Conservation (phyloP, 768 basidiomycete species). For the Tricholoma furcatifolium region DNA sequence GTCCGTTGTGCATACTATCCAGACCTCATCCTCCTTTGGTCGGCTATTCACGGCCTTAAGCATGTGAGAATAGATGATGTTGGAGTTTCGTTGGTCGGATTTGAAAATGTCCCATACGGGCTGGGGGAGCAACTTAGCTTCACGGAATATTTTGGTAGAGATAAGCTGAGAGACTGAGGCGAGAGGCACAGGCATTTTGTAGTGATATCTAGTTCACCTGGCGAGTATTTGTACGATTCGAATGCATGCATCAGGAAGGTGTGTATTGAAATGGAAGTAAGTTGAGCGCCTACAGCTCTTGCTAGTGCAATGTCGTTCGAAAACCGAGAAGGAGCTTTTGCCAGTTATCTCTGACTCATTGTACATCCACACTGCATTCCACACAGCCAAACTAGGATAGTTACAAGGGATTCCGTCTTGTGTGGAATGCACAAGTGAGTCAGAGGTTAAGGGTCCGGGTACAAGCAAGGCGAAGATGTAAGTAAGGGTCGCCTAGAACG, state of each 20-base stretch:
- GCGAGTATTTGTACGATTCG: background rate
- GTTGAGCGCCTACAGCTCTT: conserved; percentile 5
- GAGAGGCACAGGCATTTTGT: conserved; percentile 5
- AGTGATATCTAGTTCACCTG: background rate
- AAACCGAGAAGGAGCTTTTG: background rate
- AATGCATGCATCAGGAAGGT: conserved; percentile 2
- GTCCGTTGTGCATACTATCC: conserved; percentile 37
- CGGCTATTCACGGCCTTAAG: conserved; percentile 7
- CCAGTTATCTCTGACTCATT: background rate
- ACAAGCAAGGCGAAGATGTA: too few relatives aligned
- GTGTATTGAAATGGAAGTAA: background rate
- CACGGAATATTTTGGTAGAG: conserved; percentile 14
- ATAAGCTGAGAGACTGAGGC: too few relatives aligned
- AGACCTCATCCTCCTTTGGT: conserved; percentile 12
- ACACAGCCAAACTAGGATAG: conserved; percentile 1
- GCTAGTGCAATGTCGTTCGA: background rate
- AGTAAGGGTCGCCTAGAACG: too few relatives aligned
- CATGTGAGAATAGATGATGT: conserved; percentile 21
- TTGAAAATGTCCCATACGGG: conserved; percentile 28
- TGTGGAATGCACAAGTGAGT: background rate
- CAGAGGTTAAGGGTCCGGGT: too few relatives aligned
- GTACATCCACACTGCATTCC: background rate
- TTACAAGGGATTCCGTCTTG: background rate
- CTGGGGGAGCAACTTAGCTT: conserved; percentile 29
- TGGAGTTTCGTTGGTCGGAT: conserved; percentile 25